phyloP scores from a whole-genome alignment of 2,329 filamentous ascomycete genomes.

The Talaromyces verruculosus region DNA sequence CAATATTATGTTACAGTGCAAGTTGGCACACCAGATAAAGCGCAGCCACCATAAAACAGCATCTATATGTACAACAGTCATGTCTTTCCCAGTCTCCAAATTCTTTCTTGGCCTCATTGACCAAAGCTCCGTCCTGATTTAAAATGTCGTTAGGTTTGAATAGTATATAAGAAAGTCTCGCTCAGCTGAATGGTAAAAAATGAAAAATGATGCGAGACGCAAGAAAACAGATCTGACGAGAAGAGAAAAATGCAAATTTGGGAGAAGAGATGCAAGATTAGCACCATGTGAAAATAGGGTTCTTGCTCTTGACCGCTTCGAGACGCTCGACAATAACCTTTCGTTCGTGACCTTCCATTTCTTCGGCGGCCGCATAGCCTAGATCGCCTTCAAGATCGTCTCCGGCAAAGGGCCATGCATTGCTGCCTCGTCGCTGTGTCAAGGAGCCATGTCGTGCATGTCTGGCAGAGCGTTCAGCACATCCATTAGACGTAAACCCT shows the following conservation, averaged over 20 bases:
- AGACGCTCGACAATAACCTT: slow-evolving; percentile 96
- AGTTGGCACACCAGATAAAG: slow-evolving; percentile 5
- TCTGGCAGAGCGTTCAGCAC: slow-evolving; percentile 23
- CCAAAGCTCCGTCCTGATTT: slow-evolving; percentile 4
- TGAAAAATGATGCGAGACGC: slow-evolving; percentile 20
- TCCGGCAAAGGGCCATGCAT: slow-evolving; percentile 56
- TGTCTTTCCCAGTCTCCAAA: neutral
- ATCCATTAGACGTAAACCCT: slow-evolving; percentile 23
- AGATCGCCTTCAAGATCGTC: slow-evolving; percentile 88
- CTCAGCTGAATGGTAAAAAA: slow-evolving; percentile 1
- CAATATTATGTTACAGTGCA: slow-evolving; percentile 11
- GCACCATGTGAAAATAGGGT: slow-evolving; percentile 98
- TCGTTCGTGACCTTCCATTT: slow-evolving; percentile 84
- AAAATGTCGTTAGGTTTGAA: slow-evolving; percentile 13
- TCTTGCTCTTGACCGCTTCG: slow-evolving; percentile 91
- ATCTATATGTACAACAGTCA: slow-evolving; percentile 18
- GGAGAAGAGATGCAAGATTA: slow-evolving; percentile 42
- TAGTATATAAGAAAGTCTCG: slow-evolving; percentile 5
- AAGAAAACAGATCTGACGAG: slow-evolving; percentile 17
- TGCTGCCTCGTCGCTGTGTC: slow-evolving; percentile 39
- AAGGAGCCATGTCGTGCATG: slow-evolving; percentile 40
- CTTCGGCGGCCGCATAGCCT: slow-evolving; percentile 89
- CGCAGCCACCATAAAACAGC: slow-evolving; percentile 6
- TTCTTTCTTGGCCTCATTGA: neutral
- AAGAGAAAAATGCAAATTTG: neutral